Evolutionary conservation across 192 early-diverging fungal genomes (phyloP), one percentile per base, ranked within the genome.

Genomic region (Allomyces arbusculus): DNA sequence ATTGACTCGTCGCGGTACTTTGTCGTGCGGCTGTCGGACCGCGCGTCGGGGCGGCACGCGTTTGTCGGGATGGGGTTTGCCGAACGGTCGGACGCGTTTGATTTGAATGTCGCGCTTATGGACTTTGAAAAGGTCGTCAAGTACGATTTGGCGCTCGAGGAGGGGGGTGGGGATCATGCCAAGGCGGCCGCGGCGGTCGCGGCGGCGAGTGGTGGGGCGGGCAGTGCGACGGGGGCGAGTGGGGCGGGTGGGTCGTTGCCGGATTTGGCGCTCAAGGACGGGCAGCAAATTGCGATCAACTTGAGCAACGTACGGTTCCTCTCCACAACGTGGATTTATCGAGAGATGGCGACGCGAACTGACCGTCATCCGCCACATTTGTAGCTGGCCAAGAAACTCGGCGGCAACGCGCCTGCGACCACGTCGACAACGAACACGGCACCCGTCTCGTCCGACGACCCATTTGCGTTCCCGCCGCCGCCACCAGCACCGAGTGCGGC

Each of bases 81-180:
- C 50, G 91, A 94, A 71, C 79, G 91, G 16, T 79, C 78, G 33
- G 76, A 81, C 67, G 86, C 91, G 3, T 94, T 94, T 76, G 91
- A 94, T 71, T 91, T 91, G 65, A 91, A 94, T 69, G 91, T 94
- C 4, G 84, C 89, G 1, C 72, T 94, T 5, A 89, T 91, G 74
- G 91, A 94, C 73, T 84, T 82, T 68, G 71, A 74, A 66, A 88
- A 86, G 85, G 87, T 74, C 67, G 73, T 66, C 16, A 20, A n/a
- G 28, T 20, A 20, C 26, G 63, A 23, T 40, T 40, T 40, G 33
- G 33, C 33, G 33, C 33, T 40, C 33, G 33, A 40, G 33, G 33
- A 40, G 33, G 33, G 5, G 5, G 33, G 33, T 8, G 33, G 33
- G 33, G 33, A 40, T 40, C 33, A 40, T 8, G 33, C 33, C 24